Base-by-base conservation (phyloP, 164 flowering plant species). In the Macadamia tetraphylla region DNA sequence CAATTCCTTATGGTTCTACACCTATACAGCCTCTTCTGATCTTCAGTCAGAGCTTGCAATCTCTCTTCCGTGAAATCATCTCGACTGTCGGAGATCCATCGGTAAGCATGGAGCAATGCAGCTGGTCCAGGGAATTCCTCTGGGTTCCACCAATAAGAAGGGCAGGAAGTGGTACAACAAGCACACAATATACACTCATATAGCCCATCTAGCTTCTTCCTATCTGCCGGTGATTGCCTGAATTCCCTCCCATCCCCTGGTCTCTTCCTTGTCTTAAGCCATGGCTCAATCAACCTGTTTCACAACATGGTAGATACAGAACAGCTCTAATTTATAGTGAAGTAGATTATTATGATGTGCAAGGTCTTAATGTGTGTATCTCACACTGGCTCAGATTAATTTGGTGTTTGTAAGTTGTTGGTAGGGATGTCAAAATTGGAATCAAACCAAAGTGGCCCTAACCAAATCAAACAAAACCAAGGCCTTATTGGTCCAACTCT, bases 61-160 rank as follows among this genome's bases (percentile, higher is more conserved):
- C 92, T 69, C 71, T 78, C 89, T 12, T 81, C 78, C 0, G 80
- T 40, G 63, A 63, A 89, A 35, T 91, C 92, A 58, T 85, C 90
- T 7, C 92, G 89, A 69, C 93, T 89, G 69, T 88, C 89, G 6
- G 68, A 53, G n/a, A 87, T 70, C 92, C 90, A 87, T 66, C 89
- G 67, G 68, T 82, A 85, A 61, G 90, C 88, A 63, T 91, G 89
- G 56, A 89, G 79, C 69, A 91, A 68, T 2, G 90, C 80, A 1
- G 97, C 93, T 0, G 93, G 91, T 6, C 93, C 93, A 13, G 76
- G 78, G 66, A 82, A 92, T 77, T 85, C 83, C 55, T 89, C 94
- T 0, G 92, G 88, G 63, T 88, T 90, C 94, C 92, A 90, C 97
- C 92, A 92, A 62, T 90, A 91, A 0, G 91, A 77, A 58, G 97